These are phyloP conservation scores for Trichoderma sp. DNA, from an alignment of 2,329 filamentous ascomycete species.

Conservation along the genomic window DNA sequence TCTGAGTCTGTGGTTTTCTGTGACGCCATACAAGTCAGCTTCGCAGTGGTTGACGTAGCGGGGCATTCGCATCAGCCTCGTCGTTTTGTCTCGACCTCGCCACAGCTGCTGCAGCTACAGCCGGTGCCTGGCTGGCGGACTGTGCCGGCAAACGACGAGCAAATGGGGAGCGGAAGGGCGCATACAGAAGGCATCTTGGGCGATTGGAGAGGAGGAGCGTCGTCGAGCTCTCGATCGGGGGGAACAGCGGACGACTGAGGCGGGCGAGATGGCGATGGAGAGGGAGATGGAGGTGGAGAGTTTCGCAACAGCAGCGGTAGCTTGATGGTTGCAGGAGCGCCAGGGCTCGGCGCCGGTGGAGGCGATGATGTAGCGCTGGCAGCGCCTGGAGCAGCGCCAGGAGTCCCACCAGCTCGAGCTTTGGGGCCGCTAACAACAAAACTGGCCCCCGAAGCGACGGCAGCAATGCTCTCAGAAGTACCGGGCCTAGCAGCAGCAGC, in stretches of 20 bases:
- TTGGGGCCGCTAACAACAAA: constrained; percentile 1
- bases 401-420: neutral
- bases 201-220: constrained; percentile 36
- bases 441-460: constrained; percentile 8
- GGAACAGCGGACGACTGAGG: constrained; percentile 30
- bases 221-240: constrained; percentile 32
- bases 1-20: constrained; percentile 42
- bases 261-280: constrained; percentile 38
- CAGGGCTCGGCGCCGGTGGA: constrained; percentile 31
- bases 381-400: neutral
- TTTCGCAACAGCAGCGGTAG: constrained; percentile 42
- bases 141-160: neutral
- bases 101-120: constrained; percentile 26
- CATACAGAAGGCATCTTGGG: constrained; percentile 60
- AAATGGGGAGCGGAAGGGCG: constrained; percentile 34
- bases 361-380: constrained; percentile 39
- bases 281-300: constrained; percentile 44
- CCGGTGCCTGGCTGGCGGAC: neutral
- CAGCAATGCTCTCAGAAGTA: neutral
- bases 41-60: constrained; percentile 25
- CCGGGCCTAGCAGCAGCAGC: neutral
- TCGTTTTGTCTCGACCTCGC: neutral
- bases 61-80: constrained; percentile 26
- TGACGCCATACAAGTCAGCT: constrained; percentile 29
- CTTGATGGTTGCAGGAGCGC: constrained; percentile 34